These are phyloP conservation scores for Madurella fahalii DNA, from an alignment of 2,329 filamentous ascomycete genomes.

Conservation along the genomic window DNA sequence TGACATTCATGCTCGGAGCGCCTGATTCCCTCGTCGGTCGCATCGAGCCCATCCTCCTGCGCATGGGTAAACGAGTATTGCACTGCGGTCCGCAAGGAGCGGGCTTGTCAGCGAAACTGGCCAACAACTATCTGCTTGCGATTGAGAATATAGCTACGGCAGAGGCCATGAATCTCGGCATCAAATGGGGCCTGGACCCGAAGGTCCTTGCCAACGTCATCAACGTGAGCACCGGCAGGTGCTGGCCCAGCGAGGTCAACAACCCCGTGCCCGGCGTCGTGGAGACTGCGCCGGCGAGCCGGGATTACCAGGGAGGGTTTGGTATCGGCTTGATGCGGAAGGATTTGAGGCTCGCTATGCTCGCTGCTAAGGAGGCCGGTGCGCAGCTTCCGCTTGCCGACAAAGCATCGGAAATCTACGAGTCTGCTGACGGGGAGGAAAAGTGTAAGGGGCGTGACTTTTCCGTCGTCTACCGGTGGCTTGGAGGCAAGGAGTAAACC, in stretches of 20 bases:
- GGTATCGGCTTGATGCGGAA: slow-evolving; percentile 77
- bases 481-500: slow-evolving; percentile 50
- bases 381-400: slow-evolving; percentile 63
- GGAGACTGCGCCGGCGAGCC: slow-evolving; percentile 66
- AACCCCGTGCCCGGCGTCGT: slow-evolving; percentile 89
- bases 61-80: slow-evolving; percentile 83
- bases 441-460: slow-evolving; percentile 69
- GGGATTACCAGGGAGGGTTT: slow-evolving; percentile 75
- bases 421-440: slow-evolving; percentile 58
- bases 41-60: slow-evolving; percentile 64
- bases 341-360: slow-evolving; percentile 67
- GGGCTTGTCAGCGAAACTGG: slow-evolving; percentile 86
- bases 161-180: slow-evolving; percentile 63
- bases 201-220: slow-evolving; percentile 75
- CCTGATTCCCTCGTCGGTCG: slow-evolving; percentile 56
- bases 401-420: slow-evolving; percentile 63
- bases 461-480: slow-evolving; percentile 73
- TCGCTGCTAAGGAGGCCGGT: slow-evolving; percentile 64
- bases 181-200: slow-evolving; percentile 56
- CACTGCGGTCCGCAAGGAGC: slow-evolving; percentile 82
- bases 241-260: slow-evolving; percentile 95
- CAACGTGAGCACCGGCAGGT: slow-evolving; percentile 89
- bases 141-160: slow-evolving; percentile 79
- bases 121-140: slow-evolving; percentile 94
- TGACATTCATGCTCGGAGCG: slow-evolving; percentile 94